These are phyloP conservation scores for Fusarium pseudonygamai DNA, from an alignment of 2,329 filamentous ascomycete genomes.

Conservation along the genomic window DNA sequence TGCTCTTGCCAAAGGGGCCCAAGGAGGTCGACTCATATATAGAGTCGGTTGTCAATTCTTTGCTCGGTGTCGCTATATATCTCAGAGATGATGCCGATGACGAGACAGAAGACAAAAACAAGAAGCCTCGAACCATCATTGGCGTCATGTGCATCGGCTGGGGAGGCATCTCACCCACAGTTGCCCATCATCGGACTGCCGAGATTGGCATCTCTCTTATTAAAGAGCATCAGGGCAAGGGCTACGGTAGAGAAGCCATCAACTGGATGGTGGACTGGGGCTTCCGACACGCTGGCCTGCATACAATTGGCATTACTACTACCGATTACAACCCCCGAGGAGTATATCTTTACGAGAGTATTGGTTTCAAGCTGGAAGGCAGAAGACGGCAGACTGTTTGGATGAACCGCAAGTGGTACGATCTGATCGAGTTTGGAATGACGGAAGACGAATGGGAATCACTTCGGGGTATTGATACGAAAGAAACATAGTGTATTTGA, in stretches of 20 bases:
- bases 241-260: slow-evolving; percentile 6
- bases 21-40: slow-evolving; percentile 1
- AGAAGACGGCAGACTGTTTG: slow-evolving; percentile 49
- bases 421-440: slow-evolving; percentile 50
- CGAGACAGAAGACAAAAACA: background rate
- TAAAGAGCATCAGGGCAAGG: slow-evolving; percentile 5
- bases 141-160: slow-evolving; percentile 21
- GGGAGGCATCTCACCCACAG: slow-evolving; percentile 1
- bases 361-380: slow-evolving; percentile 4
- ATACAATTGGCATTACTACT: background rate
- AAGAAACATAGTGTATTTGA: background rate
- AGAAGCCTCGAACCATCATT: background rate
- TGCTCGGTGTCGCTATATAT: slow-evolving; percentile 7
- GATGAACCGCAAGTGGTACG: slow-evolving; percentile 54
- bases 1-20: slow-evolving; percentile 1
- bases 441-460: slow-evolving; percentile 52
- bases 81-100: background rate
- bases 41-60: background rate
- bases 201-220: slow-evolving; percentile 3
- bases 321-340: background rate
- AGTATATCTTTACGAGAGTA: background rate
- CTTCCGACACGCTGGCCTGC: slow-evolving; percentile 7
- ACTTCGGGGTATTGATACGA: slow-evolving; percentile 1
- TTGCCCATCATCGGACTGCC: background rate
- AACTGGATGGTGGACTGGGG: slow-evolving; percentile 25